Percentiles rank a stretch among this genome's conserved stretches.
phyloP scores from a whole-genome alignment of 2,329 filamentous ascomycete genomes.

The Penicillium freii region DNA sequence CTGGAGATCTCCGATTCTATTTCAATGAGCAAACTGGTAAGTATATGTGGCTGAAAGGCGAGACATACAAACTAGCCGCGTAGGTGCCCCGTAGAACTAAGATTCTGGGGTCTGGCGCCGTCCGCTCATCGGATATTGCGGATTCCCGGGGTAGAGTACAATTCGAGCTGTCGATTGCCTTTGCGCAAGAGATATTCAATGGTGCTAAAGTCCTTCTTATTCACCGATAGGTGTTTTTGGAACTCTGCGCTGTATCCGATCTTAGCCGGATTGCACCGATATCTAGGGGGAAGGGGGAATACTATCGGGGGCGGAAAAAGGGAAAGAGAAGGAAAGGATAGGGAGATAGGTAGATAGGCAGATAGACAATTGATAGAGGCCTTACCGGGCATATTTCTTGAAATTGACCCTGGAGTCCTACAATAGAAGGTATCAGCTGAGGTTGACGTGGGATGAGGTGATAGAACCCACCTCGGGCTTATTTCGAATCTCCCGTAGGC shows the following conservation, averaged over 20 bases:
- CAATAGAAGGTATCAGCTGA: slow-evolving; percentile 1
- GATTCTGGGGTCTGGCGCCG: too few relatives aligned
- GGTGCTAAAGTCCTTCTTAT: slow-evolving; percentile 81
- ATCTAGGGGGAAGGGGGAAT: not conserved
- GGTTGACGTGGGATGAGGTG: not conserved
- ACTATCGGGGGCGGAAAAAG: slow-evolving; percentile 7
- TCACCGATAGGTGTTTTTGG: slow-evolving; percentile 63
- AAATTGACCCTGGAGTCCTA: slow-evolving; percentile 45
- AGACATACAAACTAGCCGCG: not conserved
- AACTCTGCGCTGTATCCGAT: slow-evolving; percentile 66
- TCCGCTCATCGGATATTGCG: slow-evolving; percentile 61
- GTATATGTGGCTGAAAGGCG: not conserved
- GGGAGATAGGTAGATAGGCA: not conserved
- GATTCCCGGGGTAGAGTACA: slow-evolving; percentile 76
- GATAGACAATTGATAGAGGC: slow-evolving; percentile 1
- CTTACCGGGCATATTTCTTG: slow-evolving; percentile 43
- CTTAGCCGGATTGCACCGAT: slow-evolving; percentile 18
- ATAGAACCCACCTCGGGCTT: slow-evolving; percentile 66
- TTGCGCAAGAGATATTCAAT: slow-evolving; percentile 84
- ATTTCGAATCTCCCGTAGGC: slow-evolving; percentile 73
- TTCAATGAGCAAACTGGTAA: not conserved
- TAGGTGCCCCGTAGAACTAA: not conserved
- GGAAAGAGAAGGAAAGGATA: slow-evolving; percentile 7
- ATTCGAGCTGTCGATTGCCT: slow-evolving; percentile 76
- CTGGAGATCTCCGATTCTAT: not conserved